A percentile compares a stretch with the other conserved stretches of the same genome.
Conservation (phyloP, 2,329 filamentous ascomycete species). For the Simplicillium aogashimaense region DNA sequence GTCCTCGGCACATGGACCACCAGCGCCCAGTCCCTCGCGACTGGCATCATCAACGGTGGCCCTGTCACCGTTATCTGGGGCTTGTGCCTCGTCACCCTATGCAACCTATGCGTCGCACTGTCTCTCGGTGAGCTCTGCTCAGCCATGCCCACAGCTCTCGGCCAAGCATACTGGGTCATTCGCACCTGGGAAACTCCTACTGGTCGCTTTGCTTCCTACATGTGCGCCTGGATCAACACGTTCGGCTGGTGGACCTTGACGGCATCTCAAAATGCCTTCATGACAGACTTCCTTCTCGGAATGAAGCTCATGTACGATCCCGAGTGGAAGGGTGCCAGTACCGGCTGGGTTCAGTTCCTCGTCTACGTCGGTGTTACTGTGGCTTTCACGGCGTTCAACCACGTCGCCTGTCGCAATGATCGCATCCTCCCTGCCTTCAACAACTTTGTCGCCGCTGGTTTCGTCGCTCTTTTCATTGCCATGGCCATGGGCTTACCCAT, state of each 20-base stretch:
- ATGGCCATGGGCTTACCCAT: constrained; percentile 41
- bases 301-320: constrained; percentile 44
- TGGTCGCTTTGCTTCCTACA: constrained; percentile 42
- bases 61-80: constrained; percentile 46
- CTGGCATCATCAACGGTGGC: constrained; percentile 43
- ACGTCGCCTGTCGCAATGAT: constrained; percentile 36
- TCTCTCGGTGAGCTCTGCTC: constrained; percentile 47
- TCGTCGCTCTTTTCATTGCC: constrained; percentile 40
- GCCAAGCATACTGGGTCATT: constrained; percentile 47
- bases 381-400: constrained; percentile 37
- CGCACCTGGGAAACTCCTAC: constrained; percentile 22
- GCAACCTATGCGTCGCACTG: constrained; percentile 42
- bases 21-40: constrained; percentile 37
- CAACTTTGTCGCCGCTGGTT: constrained; percentile 44
- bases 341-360: constrained; percentile 45
- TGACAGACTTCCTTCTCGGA: constrained; percentile 46
- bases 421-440: constrained; percentile 36
- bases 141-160: constrained; percentile 49
- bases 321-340: constrained; percentile 30
- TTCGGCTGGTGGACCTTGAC: constrained; percentile 50
- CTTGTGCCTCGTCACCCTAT: constrained; percentile 38
- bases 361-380: constrained; percentile 41
- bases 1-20: constrained; percentile 50
- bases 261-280: constrained; percentile 46
- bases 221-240: constrained; percentile 51